Base-by-base conservation (phyloP, 1,284 basidiomycete genomes). In the Melampsora americana region DNA sequence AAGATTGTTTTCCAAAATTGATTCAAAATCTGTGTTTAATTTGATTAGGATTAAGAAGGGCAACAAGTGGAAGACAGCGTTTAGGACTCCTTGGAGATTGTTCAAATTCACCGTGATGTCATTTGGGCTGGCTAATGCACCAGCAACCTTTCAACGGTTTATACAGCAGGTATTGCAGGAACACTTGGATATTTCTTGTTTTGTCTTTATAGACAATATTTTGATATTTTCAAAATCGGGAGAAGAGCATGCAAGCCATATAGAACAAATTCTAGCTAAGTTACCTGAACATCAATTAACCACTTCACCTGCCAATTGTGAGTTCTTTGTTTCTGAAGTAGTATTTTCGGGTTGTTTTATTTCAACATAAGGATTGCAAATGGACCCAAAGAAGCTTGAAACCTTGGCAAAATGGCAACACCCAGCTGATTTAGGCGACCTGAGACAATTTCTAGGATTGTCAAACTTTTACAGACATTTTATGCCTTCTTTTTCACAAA, bases 191-290 rank as follows among this genome's bases (percentile, higher is more conserved):
- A 26, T 74, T 56, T 71, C 35, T 32, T 72, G 62, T 44, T 66
- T 35, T 66, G 62, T 73, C 12, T 73, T 53, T 26, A 35, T 73
- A 64, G 71, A 59, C 30, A 32, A 72, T 60, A 66, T 74, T 60
- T n/a, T 74, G 5, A 46, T 74, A 1, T 59, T 66, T 66, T 74
- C 62, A 9, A 74, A 67, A 28, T 53, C 46, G 2, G 4, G 14
- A 16, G 23, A 66, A 0, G 26, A 67, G 14, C 50, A 74, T 66
- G 1, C 42, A 6, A 65, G 5, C 4, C 59, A 72, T 59, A 20
- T 73, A 11, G 53, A n/a, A 32, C 65, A 3, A n/a, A n/a, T n/a
- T n/a, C n/a, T n/a, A n/a, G n/a, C n/a, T n/a, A n/a, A n/a, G n/a
- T n/a, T n/a, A n/a, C 4, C 12, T 6, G 23, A 65, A 48, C 16